These are phyloP conservation scores for Xenoacremonium recifei DNA, from an alignment of 2,329 filamentous ascomycete species.

Conservation along the genomic window DNA sequence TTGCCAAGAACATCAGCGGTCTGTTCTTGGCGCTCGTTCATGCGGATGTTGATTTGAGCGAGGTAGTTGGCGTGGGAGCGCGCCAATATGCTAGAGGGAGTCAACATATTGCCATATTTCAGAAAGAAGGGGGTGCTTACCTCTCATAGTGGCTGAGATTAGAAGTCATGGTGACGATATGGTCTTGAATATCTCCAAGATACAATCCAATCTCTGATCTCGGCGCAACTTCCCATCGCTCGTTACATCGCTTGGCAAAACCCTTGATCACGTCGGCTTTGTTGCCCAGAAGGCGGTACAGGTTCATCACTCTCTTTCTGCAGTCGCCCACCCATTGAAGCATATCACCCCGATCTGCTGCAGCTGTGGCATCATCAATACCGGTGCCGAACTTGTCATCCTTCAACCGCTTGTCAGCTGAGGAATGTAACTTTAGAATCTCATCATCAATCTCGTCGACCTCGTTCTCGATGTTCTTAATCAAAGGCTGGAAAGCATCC, in stretches of 20 bases:
- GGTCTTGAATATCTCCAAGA: slow-evolving; percentile 96
- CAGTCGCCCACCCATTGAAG: slow-evolving; percentile 88
- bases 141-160: slow-evolving; percentile 96
- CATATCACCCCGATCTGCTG: slow-evolving; percentile 71
- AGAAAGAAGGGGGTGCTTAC: slow-evolving; percentile 62
- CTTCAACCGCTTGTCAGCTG: slow-evolving; percentile 41
- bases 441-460: slow-evolving; percentile 95
- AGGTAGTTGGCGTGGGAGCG: slow-evolving; percentile 95
- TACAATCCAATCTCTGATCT: slow-evolving; percentile 96
- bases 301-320: slow-evolving; percentile 93
- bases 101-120: slow-evolving; percentile 5
- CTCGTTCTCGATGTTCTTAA: slow-evolving; percentile 90
- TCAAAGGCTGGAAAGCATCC: slow-evolving; percentile 89
- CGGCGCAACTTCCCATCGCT: slow-evolving; percentile 95
- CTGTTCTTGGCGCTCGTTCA: slow-evolving; percentile 96
- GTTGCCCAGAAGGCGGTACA: slow-evolving; percentile 90
- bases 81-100: slow-evolving; percentile 69
- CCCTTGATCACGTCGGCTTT: slow-evolving; percentile 99
- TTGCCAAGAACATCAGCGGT: slow-evolving; percentile 94
- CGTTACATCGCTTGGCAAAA: slow-evolving; percentile 96
- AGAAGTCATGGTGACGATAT: slow-evolving; percentile 98
- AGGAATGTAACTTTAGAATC: slow-evolving; percentile 78
- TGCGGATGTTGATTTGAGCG: slow-evolving; percentile 98
- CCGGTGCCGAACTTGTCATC: slow-evolving; percentile 46
- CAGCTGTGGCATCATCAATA: slow-evolving; percentile 42